Conservation (phyloP, 352 stramenopile genomes). For the Aphanomyces cochlioides region DNA sequence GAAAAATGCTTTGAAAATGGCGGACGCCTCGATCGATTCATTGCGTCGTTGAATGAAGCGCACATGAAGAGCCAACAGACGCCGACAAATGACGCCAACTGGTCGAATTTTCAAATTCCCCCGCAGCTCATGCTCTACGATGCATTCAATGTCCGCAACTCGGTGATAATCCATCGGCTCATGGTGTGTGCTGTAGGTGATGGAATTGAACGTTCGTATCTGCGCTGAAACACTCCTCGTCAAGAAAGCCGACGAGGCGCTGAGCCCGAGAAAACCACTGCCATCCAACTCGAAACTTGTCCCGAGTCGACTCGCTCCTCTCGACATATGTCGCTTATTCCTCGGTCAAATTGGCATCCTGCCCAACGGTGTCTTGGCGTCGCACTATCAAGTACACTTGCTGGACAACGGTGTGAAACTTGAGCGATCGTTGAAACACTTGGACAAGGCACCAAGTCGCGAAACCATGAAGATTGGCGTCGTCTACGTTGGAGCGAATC, state of each 20-base stretch:
- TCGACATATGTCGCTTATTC: conserved; percentile 82
- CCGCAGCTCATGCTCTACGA: conserved; percentile 78
- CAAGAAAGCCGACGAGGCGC: conserved; percentile 15
- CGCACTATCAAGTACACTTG: conserved; percentile 57
- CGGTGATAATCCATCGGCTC: not conserved
- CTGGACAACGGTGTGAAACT: conserved; percentile 72
- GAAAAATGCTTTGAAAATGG: conserved; percentile 61
- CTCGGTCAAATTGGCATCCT: conserved; percentile 69
- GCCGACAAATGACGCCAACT: conserved; percentile 2
- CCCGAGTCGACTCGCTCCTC: conserved; percentile 44
- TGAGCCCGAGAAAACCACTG: conserved; percentile 13
- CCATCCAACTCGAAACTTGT: not conserved
- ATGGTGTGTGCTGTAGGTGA: conserved; percentile 39
- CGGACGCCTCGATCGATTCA: conserved; percentile 74
- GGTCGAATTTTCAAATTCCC: conserved; percentile 41
- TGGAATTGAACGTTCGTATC: conserved; percentile 80
- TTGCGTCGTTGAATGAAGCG: conserved; percentile 58
- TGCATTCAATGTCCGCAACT: conserved; percentile 47
- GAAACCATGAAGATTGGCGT: conserved; percentile 89
- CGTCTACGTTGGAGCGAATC: conserved; percentile 74
- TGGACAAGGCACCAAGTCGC: conserved; percentile 81
- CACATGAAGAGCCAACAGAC: conserved; percentile 13
- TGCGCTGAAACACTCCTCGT: conserved; percentile 43
- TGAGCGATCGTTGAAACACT: conserved; percentile 71
- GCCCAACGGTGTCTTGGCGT: conserved; percentile 52